A percentile compares a stretch with the other conserved stretches of the same genome.
These are phyloP conservation scores for Backusella mclennaniae DNA, from an alignment of 192 early-diverging fungal genomes.

Conservation along the genomic window DNA sequence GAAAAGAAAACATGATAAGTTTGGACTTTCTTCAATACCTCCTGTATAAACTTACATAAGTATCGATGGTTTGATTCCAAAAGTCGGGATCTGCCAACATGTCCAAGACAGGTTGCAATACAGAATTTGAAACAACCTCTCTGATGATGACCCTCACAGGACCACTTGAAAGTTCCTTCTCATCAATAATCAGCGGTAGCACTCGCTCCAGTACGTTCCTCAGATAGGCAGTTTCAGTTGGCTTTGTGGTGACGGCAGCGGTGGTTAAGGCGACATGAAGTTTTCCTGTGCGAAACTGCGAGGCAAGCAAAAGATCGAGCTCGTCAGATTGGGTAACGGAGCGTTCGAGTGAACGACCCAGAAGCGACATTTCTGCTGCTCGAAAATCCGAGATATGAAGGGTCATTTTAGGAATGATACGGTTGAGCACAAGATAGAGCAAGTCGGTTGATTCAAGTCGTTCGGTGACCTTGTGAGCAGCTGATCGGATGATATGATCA, in stretches of 20 bases:
- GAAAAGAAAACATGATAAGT: background rate
- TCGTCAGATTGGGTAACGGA: slow-evolving; percentile 54
- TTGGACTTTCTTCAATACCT: slow-evolving; percentile 6
- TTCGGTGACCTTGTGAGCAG: slow-evolving; percentile 31
- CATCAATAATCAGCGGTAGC: slow-evolving; percentile 62
- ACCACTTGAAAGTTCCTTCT: slow-evolving; percentile 54
- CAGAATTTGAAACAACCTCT: slow-evolving; percentile 69
- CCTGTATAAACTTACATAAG: slow-evolving; percentile 52
- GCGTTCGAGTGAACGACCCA: slow-evolving; percentile 44
- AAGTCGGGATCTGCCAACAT: slow-evolving; percentile 82
- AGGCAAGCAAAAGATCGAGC: slow-evolving; percentile 53
- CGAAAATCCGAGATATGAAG: slow-evolving; percentile 66
- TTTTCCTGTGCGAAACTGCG: slow-evolving; percentile 53
- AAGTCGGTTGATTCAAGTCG: slow-evolving; percentile 59
- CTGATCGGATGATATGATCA: slow-evolving; percentile 47
- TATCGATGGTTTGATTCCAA: slow-evolving; percentile 80
- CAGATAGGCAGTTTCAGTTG: slow-evolving; percentile 60
- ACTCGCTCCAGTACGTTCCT: slow-evolving; percentile 59
- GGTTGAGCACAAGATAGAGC: slow-evolving; percentile 56
- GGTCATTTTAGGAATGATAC: slow-evolving; percentile 70
- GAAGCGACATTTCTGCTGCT: slow-evolving; percentile 53
- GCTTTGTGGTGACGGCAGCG: slow-evolving; percentile 36
- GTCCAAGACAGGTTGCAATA: slow-evolving; percentile 68
- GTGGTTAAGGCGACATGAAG: slow-evolving; percentile 61
- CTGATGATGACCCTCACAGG: slow-evolving; percentile 64